Base-by-base conservation (phyloP, 2,329 filamentous ascomycete genomes). In the Fusarium lyarnte region DNA sequence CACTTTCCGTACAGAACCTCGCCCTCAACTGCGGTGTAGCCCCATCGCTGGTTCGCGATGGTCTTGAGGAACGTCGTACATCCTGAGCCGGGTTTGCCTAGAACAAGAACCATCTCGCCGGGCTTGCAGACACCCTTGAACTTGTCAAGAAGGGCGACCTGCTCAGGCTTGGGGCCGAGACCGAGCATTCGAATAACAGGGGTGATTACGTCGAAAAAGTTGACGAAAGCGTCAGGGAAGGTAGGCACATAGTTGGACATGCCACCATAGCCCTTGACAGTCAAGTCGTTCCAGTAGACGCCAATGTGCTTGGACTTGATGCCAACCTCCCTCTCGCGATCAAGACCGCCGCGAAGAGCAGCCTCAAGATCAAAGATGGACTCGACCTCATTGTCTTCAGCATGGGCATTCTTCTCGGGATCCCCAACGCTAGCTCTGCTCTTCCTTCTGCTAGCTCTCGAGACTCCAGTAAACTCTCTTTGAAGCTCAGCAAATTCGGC, bases 71-170 rank as follows among this genome's bases (percentile, higher is more conserved):
- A 92, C 0, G 91, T 91, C 2, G 90, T 91, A 78, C 91, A 93
- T 31, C 91, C 91, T 1, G 88, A 91, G 1, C 93, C 93, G 1
- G 94, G 94, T 69, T 91, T 88, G 27, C 94, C 94, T 11, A 97
- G 85, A 1, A 97, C 94, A 4, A 97, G 85, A 0, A 95, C 88
- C 94, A 97, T 97, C 84, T 97, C 94, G 2, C 94, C 95, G 0
- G 94, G 93, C 71, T 91, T 90, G 63, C 90, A 89, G 2, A 93
- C 86, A 36, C 92, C 92, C 57, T 85, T 86, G 83, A 95, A 96
- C 72, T 88, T 85, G 69, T 93, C 87, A 29, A 97, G 82, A 49
- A 97, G 91, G 10, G 93, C 91, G 43, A 91, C 88, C 79, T 97
- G 92, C 36, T 85, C 85, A 5, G 91, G 91, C 79, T 93, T 93